phyloP scores from a whole-genome alignment of 768 basidiomycete species.

The Terana coerulea region DNA sequence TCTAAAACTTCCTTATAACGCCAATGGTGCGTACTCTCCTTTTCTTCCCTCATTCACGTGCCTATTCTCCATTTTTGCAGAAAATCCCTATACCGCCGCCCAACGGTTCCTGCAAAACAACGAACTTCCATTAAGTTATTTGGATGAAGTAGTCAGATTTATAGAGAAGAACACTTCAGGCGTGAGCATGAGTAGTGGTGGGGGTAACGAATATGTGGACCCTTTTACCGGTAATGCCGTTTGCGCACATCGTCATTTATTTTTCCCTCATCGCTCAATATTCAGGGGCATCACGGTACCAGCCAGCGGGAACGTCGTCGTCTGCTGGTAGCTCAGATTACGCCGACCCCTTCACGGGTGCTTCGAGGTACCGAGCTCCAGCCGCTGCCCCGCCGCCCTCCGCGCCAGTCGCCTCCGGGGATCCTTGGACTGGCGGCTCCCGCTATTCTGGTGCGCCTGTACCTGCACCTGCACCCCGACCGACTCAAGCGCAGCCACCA shows the following conservation, averaged over 20 bases:
- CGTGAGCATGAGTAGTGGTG: constrained; percentile 57
- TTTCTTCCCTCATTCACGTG: neutral
- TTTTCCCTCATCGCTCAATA: neutral
- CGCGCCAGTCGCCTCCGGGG: constrained; percentile 32
- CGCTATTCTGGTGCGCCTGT: constrained; percentile 51
- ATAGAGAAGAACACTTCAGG: constrained; percentile 90
- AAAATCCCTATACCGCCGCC: constrained; percentile 88
- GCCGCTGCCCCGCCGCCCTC: constrained; percentile 16
- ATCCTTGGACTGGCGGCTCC: constrained; percentile 74
- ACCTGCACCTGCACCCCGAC: constrained; percentile 32
- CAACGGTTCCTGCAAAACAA: constrained; percentile 83
- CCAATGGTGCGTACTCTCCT: constrained; percentile 51
- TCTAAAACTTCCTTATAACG: constrained; percentile 92
- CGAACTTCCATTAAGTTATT: constrained; percentile 76
- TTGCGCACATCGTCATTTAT: constrained; percentile 15
- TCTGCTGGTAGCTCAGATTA: constrained; percentile 16
- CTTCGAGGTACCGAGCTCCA: constrained; percentile 29
- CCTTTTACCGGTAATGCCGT: constrained; percentile 97
- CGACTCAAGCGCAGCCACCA: too few species aligned
- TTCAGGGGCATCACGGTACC: constrained; percentile 32
- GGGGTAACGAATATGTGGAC: constrained; percentile 64
- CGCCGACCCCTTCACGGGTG: constrained; percentile 30
- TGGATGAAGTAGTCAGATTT: constrained; percentile 89
- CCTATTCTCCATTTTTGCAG: constrained; percentile 35
- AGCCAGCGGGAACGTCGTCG: constrained; percentile 18